Conservation (phyloP, 2,329 filamentous ascomycete species). For the Phialophora expanda region DNA sequence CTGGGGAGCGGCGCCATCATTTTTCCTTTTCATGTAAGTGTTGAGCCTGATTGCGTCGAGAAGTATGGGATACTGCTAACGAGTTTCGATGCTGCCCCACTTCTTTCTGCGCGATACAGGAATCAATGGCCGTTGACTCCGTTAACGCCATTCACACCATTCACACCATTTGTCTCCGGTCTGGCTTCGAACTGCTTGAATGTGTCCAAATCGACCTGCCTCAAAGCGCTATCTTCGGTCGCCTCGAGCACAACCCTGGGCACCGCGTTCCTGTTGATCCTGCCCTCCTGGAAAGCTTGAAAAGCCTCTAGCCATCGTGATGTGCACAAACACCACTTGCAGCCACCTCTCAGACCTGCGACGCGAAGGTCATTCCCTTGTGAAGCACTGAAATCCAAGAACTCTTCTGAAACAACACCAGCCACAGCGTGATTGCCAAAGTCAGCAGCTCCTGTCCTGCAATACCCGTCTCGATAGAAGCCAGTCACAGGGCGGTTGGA, state of each 20-base stretch:
- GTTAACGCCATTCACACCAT: slow-evolving; percentile 29
- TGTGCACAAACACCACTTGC: slow-evolving; percentile 69
- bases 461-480: slow-evolving; percentile 68
- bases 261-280: slow-evolving; percentile 36
- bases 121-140: slow-evolving; percentile 25
- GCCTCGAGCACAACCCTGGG: slow-evolving; percentile 46
- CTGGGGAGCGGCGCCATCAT: slow-evolving; percentile 76
- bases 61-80: slow-evolving; percentile 35
- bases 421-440: slow-evolving; percentile 66
- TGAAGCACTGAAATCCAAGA: slow-evolving; percentile 65
- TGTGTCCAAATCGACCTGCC: slow-evolving; percentile 45
- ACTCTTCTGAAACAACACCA: slow-evolving; percentile 63
- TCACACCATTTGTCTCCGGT: slow-evolving; percentile 37
- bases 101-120: not conserved
- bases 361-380: slow-evolving; percentile 66
- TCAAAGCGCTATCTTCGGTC: slow-evolving; percentile 47
- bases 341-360: slow-evolving; percentile 62
- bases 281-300: slow-evolving; percentile 57
- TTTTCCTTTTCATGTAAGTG: slow-evolving; percentile 45
- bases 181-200: slow-evolving; percentile 46
- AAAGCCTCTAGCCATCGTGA: slow-evolving; percentile 66
- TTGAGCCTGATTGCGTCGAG: not conserved
- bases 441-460: slow-evolving; percentile 60
- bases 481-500: slow-evolving; percentile 65
- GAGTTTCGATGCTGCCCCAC: not conserved